Conservation (phyloP, 345 rosid genomes). For the Rhodamnia argentea region DNA sequence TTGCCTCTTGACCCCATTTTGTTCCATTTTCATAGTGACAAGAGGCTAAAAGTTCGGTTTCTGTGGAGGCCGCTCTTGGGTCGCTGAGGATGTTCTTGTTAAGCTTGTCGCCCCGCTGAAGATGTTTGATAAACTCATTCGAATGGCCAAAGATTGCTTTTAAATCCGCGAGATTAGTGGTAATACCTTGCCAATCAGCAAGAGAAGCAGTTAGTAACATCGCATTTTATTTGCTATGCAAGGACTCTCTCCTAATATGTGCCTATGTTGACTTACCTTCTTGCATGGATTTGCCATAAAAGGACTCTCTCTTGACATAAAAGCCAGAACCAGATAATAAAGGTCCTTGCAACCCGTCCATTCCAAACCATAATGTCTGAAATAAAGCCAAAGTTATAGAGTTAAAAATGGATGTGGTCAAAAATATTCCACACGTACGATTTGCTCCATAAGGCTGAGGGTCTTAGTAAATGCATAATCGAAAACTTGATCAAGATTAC, state of each 20-base stretch:
- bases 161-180: neutral
- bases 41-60: neutral
- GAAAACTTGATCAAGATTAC: neutral
- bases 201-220: neutral
- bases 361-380: conserved; percentile 7
- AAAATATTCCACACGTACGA: neutral
- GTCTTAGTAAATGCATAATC: neutral
- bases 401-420: neutral
- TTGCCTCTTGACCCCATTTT: conserved; percentile 29
- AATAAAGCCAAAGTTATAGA: neutral
- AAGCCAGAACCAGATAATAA: conserved; percentile 22
- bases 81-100: neutral
- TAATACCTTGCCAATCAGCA: neutral
- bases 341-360: conserved; percentile 33
- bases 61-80: neutral
- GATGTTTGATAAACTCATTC: conserved; percentile 16
- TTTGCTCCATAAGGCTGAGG: neutral
- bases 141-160: conserved; percentile 18
- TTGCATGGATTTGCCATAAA: neutral
- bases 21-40: conserved; percentile 14
- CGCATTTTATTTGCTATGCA: neutral
- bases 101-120: neutral
- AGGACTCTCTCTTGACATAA: conserved; percentile 27
- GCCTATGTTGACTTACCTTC: neutral
- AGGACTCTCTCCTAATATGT: neutral